Percentiles rank a stretch among this genome's conserved stretches.
These are phyloP conservation scores for Didymella sp. DNA, from an alignment of 2,329 filamentous ascomycete species.

Conservation along the genomic window DNA sequence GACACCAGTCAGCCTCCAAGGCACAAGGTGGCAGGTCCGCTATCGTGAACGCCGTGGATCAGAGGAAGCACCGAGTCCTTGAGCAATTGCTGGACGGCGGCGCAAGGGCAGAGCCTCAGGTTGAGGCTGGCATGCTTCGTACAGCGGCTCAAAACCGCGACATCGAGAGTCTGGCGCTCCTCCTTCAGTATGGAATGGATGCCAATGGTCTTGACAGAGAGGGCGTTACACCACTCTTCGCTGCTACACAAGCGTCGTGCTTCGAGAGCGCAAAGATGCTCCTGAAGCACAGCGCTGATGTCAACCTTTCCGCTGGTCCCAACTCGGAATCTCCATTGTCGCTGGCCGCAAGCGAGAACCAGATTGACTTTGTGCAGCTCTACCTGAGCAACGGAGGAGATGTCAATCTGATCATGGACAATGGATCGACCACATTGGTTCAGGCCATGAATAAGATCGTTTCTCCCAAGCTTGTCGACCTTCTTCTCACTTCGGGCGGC, in stretches of 20 bases:
- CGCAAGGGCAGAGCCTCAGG: conserved; percentile 35
- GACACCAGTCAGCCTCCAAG: conserved; percentile 36
- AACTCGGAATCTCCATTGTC: conserved; percentile 64
- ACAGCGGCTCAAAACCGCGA: conserved; percentile 43
- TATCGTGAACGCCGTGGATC: conserved; percentile 62
- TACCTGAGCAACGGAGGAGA: conserved; percentile 69
- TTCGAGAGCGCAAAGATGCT: conserved; percentile 56
- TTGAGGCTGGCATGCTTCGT: conserved; percentile 44
- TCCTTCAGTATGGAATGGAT: conserved; percentile 42
- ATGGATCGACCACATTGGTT: conserved; percentile 68
- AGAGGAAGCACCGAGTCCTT: conserved; percentile 69
- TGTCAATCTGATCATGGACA: conserved; percentile 60
- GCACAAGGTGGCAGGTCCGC: conserved; percentile 45
- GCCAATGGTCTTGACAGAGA: conserved; percentile 42
- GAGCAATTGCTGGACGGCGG: conserved; percentile 46
- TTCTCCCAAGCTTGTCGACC: conserved; percentile 62
- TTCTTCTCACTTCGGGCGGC: conserved; percentile 66
- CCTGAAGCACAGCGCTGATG: conserved; percentile 35
- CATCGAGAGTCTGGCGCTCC: conserved; percentile 35
- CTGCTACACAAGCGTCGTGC: conserved; percentile 37
- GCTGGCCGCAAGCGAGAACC: conserved; percentile 59
- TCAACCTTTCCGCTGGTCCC: conserved; percentile 45
- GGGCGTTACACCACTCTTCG: conserved; percentile 38
- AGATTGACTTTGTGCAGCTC: conserved; percentile 64
- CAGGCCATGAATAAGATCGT: conserved; percentile 66